phyloP scores from a whole-genome alignment of 345 rosid species.

The Ricinus communis region DNA sequence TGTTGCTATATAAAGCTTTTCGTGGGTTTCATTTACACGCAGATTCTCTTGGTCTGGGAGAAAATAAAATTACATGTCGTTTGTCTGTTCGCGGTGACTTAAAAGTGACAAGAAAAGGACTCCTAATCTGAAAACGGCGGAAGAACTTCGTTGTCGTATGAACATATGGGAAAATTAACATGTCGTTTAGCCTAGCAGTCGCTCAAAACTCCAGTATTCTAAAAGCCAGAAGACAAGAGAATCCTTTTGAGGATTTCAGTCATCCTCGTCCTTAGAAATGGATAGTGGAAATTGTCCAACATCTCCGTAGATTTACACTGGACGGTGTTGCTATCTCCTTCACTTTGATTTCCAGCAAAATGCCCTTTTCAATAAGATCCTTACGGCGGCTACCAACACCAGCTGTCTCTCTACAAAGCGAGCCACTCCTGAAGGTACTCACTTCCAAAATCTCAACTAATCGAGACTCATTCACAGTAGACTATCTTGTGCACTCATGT shows the following conservation, averaged over 20 bases:
- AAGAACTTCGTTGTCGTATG: too few relatives aligned
- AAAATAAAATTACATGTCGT: too few relatives aligned
- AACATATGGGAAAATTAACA: too few relatives aligned
- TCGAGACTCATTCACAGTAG: conserved; percentile 8
- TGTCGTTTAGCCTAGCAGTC: too few relatives aligned
- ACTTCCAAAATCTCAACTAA: not conserved
- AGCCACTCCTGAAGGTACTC: not conserved
- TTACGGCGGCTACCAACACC: not conserved
- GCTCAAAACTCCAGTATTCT: too few relatives aligned
- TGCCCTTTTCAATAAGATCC: not conserved
- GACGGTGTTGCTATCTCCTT: not conserved
- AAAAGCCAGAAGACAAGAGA: too few relatives aligned
- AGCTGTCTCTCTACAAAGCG: not conserved
- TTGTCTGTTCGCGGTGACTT: too few relatives aligned
- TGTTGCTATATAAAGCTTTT: not conserved
- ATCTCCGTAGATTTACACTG: not conserved
- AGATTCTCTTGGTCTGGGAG: too few relatives aligned
- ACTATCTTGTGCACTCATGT: conserved; percentile 17
- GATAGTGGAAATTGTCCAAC: conserved; percentile 12
- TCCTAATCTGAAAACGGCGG: too few relatives aligned
- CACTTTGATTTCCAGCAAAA: not conserved
- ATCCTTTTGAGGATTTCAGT: too few relatives aligned
- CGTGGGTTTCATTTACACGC: too few relatives aligned
- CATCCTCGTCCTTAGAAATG: not conserved
- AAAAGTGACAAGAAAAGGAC: too few relatives aligned